Conservation (phyloP, 495 filamentous ascomycete species). For the Tuber aestivum region DNA sequence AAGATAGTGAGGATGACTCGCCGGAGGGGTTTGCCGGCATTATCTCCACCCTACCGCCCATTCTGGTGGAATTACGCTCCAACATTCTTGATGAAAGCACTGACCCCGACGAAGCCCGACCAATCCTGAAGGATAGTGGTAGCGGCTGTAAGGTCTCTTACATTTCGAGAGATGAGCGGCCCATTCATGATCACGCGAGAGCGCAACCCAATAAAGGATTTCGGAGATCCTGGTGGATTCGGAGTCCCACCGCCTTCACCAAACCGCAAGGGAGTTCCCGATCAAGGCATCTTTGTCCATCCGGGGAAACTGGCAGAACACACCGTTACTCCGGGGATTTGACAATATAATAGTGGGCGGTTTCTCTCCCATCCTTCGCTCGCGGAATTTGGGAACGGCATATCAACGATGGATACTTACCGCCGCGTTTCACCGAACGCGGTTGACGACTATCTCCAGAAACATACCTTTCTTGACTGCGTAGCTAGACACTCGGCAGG, state of each 20-base stretch:
- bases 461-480: no score
- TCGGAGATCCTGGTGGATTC: slow-evolving; percentile 40
- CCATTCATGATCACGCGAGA: slow-evolving; percentile 43
- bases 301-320: slow-evolving; percentile 9
- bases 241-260: slow-evolving; percentile 40
- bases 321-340: not conserved
- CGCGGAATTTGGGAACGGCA: slow-evolving; percentile 8
- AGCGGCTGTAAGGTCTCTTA: slow-evolving; percentile 44
- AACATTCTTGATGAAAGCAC: slow-evolving; percentile 38
- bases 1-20: not conserved
- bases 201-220: slow-evolving; percentile 34
- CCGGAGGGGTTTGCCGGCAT: slow-evolving; percentile 37
- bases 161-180: slow-evolving; percentile 44
- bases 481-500: no score
- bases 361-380: slow-evolving; percentile 15
- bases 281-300: not conserved
- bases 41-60: slow-evolving; percentile 26
- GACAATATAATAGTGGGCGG: slow-evolving; percentile 9
- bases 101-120: slow-evolving; percentile 26
- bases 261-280: slow-evolving; percentile 22
- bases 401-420: slow-evolving; percentile 2
- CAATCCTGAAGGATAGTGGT: slow-evolving; percentile 45
- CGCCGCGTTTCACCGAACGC: not conserved
- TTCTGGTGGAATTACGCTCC: slow-evolving; percentile 41
- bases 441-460: no score